Percentiles rank a stretch among this genome's conserved stretches.
phyloP scores from a whole-genome alignment of 306 rosid species.

The Lathyrus tuberosus region DNA sequence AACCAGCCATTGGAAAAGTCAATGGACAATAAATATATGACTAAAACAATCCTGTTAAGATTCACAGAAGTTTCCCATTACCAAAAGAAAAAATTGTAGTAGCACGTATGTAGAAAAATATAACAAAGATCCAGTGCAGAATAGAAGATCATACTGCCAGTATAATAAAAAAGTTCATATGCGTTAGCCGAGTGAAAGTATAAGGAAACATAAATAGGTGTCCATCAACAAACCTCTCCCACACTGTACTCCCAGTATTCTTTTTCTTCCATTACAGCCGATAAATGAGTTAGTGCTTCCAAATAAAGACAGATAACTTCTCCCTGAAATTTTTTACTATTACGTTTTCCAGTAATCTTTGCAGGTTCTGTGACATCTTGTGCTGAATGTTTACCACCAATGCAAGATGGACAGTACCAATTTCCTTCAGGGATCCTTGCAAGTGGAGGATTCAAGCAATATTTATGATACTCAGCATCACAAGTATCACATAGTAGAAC shows the following conservation, averaged over 20 bases:
- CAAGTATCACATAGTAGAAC: conserved; percentile 95
- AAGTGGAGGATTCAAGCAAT: conserved; percentile 98
- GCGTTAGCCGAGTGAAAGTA: conserved; percentile 19
- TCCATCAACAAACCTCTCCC: conserved; percentile 69
- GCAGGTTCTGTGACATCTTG: conserved; percentile 53
- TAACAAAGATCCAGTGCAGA: conserved; percentile 12
- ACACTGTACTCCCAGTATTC: conserved; percentile 85
- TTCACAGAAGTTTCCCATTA: conserved; percentile 16
- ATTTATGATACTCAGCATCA: conserved; percentile 99
- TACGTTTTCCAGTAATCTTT: conserved; percentile 49
- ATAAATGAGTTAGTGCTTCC: conserved; percentile 70
- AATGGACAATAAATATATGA: conserved; percentile 16
- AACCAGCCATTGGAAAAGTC: conserved; percentile 22
- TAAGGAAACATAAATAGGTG: conserved; percentile 35
- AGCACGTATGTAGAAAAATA: conserved; percentile 2
- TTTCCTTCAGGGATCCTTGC: conserved; percentile 98
- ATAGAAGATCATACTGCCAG: conserved; percentile 18
- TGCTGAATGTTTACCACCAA: conserved; percentile 57
- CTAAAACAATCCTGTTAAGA: conserved; percentile 20
- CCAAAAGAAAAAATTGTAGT: neutral
- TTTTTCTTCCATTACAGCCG: conserved; percentile 77
- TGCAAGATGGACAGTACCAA: conserved; percentile 99
- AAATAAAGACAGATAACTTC: conserved; percentile 68
- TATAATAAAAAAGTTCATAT: conserved; percentile 7
- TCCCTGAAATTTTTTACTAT: conserved; percentile 68